Percentiles rank a stretch among this genome's conserved stretches.
These are phyloP conservation scores for Aspergillus udagawae DNA, from an alignment of 2,329 filamentous ascomycete genomes.

Conservation along the genomic window DNA sequence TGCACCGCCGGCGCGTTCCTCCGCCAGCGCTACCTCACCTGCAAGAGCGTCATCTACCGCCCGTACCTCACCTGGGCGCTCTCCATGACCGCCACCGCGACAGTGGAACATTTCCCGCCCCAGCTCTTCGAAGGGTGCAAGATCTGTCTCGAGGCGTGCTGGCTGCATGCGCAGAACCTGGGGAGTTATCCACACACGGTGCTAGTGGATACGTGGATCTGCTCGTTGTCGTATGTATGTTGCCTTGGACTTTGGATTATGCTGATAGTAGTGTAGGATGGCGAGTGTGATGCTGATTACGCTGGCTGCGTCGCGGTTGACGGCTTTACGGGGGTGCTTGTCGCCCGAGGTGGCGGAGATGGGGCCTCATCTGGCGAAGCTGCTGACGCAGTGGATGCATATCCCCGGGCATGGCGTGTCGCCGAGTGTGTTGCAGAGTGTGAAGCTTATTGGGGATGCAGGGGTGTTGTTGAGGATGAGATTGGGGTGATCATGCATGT, in stretches of 20 bases:
- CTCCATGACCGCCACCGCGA: conserved; percentile 29
- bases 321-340: conserved; percentile 37
- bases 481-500: background rate
- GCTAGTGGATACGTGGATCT: conserved; percentile 54
- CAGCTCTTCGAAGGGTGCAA: conserved; percentile 43
- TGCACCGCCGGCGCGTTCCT: conserved; percentile 48
- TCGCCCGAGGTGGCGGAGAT: conserved; percentile 37
- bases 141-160: conserved; percentile 46
- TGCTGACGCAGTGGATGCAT: conserved; percentile 44
- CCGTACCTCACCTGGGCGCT: conserved; percentile 51
- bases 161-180: conserved; percentile 49
- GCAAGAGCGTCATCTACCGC: conserved; percentile 51
- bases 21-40: conserved; percentile 50
- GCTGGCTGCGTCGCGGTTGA: conserved; percentile 43
- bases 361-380: conserved; percentile 39
- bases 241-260: no score
- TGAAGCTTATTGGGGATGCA: conserved; percentile 43
- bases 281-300: conserved; percentile 49
- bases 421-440: conserved; percentile 47
- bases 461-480: background rate
- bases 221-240: conserved; percentile 45
- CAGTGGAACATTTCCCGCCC: conserved; percentile 22
- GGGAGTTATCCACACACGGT: conserved; percentile 49
- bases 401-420: conserved; percentile 38
- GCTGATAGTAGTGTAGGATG: conserved; percentile 35